A percentile compares a stretch with the other conserved stretches of the same genome.
phyloP scores from a whole-genome alignment of 495 filamentous ascomycete species.

The Neurospora sp. region DNA sequence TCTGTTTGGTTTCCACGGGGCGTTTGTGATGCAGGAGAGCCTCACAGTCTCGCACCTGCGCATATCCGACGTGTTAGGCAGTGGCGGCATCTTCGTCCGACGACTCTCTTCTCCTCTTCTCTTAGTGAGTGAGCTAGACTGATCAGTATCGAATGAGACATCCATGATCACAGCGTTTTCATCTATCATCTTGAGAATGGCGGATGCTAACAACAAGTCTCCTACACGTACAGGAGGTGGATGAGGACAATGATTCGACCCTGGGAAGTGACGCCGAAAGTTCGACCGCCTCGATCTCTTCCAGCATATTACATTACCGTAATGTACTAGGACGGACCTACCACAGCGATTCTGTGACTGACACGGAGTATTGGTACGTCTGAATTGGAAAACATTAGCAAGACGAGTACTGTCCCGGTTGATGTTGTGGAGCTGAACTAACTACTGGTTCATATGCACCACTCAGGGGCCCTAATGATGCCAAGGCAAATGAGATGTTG shows the following conservation, averaged over 20 bases:
- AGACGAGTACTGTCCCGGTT: background rate
- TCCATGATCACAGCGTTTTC: background rate
- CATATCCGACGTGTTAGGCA: background rate
- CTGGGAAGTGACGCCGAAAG: background rate
- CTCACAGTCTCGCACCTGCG: background rate
- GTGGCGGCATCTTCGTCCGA: background rate
- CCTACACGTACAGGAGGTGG: background rate
- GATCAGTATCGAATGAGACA: background rate
- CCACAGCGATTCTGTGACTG: conserved; percentile 15
- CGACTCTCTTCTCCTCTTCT: background rate
- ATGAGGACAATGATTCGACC: background rate
- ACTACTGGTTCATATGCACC: background rate
- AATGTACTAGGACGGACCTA: conserved; percentile 20
- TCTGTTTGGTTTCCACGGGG: background rate
- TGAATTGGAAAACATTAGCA: background rate
- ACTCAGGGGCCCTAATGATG: conserved; percentile 22
- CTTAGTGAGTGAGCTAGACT: background rate
- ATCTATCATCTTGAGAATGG: background rate
- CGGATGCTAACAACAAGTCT: background rate
- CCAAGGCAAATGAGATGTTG: conserved; percentile 21
- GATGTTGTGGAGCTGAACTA: background rate
- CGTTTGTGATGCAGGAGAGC: background rate
- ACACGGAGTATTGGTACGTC: conserved; percentile 9
- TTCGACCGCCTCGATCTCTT: conserved; percentile 21
- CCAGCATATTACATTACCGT: conserved; percentile 27